These are phyloP conservation scores for Cyberlindnera mycetangii DNA, from an alignment of 805 yeast genomes.

Conservation along the genomic window DNA sequence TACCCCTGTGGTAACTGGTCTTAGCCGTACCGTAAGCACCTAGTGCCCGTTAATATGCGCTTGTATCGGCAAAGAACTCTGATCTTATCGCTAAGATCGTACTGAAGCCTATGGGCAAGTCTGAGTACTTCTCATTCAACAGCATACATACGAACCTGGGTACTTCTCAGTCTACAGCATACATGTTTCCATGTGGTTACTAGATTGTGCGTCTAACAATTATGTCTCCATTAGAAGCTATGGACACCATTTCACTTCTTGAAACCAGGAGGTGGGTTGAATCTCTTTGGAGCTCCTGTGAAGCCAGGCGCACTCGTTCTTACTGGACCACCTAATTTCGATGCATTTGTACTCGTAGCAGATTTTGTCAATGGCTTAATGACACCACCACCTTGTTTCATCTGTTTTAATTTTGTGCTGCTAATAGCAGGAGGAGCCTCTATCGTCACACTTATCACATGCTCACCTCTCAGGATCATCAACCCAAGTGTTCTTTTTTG, in stretches of 20 bases:
- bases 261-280: slow-evolving; percentile 49
- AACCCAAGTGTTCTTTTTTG: slow-evolving; percentile 80
- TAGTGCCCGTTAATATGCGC: too few relatives aligned
- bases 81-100: too few relatives aligned
- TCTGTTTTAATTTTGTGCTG: slow-evolving; percentile 23
- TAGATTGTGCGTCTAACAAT: too few relatives aligned
- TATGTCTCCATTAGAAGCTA: background rate
- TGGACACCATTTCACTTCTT: slow-evolving; percentile 22
- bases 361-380: slow-evolving; percentile 27
- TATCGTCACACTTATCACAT: slow-evolving; percentile 54
- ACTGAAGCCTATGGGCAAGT: too few relatives aligned
- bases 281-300: slow-evolving; percentile 37
- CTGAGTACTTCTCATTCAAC: too few relatives aligned
- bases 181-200: too few relatives aligned
- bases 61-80: too few relatives aligned
- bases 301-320: slow-evolving; percentile 32
- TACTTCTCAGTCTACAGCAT: too few relatives aligned
- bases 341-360: slow-evolving; percentile 2
- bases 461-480: slow-evolving; percentile 84
- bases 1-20: too few relatives aligned
- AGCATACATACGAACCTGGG: too few relatives aligned
- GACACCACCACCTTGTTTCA: slow-evolving; percentile 29
- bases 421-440: slow-evolving; percentile 30
- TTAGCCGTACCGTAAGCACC: too few relatives aligned
- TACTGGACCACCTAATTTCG: slow-evolving; percentile 23